These are phyloP conservation scores for Silene noctiflora DNA, from an alignment of 179 eudicot genomes.

Conservation along the genomic window DNA sequence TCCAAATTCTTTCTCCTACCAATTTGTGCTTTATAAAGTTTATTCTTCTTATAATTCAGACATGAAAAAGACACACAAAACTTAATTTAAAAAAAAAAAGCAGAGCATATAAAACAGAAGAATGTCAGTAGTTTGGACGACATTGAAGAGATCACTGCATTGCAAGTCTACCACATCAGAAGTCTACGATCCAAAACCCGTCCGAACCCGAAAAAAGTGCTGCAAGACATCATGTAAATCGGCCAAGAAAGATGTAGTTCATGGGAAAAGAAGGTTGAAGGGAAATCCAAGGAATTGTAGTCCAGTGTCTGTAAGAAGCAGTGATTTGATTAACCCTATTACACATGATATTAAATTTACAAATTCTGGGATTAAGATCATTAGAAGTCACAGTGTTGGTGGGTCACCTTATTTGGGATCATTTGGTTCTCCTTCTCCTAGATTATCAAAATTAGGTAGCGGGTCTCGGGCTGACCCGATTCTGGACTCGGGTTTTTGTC, in stretches of 20 bases:
- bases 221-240: conserved; percentile 31
- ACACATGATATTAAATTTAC: conserved; percentile 30
- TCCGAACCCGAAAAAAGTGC: conserved; percentile 12
- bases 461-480: not conserved
- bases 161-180: conserved; percentile 44
- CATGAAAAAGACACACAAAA: conserved; percentile 5
- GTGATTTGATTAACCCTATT: conserved; percentile 45
- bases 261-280: conserved; percentile 42
- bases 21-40: not conserved
- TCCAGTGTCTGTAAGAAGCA: conserved; percentile 49
- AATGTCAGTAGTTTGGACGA: conserved; percentile 56
- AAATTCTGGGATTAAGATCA: conserved; percentile 36
- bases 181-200: conserved; percentile 40
- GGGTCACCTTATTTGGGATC: conserved; percentile 29
- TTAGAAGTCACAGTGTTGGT: conserved; percentile 13
- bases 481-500: conserved; percentile 14
- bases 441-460: conserved; percentile 20
- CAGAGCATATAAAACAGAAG: conserved; percentile 6
- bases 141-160: conserved; percentile 46
- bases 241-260: conserved; percentile 38
- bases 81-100: not conserved
- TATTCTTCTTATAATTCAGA: not conserved
- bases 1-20: not conserved
- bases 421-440: conserved; percentile 35
- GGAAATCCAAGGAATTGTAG: conserved; percentile 35